Evolutionary conservation across 2,329 filamentous ascomycete genomes (phyloP).

Genomic region (Aureobasidium sp.): DNA sequence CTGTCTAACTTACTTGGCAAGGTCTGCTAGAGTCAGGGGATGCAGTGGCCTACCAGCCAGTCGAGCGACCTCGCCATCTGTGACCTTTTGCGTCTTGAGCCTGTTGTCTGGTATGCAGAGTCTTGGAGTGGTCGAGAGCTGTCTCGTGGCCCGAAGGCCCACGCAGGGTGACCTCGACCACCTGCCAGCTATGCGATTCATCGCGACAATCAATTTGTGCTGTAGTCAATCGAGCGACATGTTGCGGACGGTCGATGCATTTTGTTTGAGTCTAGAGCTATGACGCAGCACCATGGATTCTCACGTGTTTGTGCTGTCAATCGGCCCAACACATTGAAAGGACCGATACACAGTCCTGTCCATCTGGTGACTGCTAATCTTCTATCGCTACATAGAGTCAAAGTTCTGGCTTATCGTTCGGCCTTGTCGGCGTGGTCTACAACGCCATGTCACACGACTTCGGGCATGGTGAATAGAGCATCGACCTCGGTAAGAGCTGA

Average conservation of each 20-base stretch:
- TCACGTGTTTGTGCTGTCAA: background rate
- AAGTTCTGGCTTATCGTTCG: background rate
- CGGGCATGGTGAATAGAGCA: background rate
- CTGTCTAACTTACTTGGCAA: slow-evolving; percentile 64
- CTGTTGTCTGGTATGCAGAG: background rate
- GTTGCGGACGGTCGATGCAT: background rate
- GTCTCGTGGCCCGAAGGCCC: background rate
- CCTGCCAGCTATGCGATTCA: background rate
- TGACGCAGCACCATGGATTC: background rate
- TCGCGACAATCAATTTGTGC: background rate
- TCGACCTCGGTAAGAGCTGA: too few relatives aligned
- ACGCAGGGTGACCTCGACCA: background rate
- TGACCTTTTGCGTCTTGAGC: slow-evolving; percentile 38
- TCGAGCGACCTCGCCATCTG: slow-evolving; percentile 68
- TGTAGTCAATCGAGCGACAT: background rate
- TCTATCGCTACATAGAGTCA: background rate
- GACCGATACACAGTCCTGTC: background rate
- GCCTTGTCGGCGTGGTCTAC: background rate
- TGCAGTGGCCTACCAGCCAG: slow-evolving; percentile 74
- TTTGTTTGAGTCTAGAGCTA: background rate
- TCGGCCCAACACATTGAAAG: background rate
- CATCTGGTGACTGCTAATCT: background rate
- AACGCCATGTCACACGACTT: slow-evolving; percentile 9
- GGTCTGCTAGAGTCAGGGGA: slow-evolving; percentile 74
- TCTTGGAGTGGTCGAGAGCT: background rate